These are phyloP conservation scores for Spathaspora boniae DNA, from an alignment of 805 yeast genomes.

Conservation along the genomic window DNA sequence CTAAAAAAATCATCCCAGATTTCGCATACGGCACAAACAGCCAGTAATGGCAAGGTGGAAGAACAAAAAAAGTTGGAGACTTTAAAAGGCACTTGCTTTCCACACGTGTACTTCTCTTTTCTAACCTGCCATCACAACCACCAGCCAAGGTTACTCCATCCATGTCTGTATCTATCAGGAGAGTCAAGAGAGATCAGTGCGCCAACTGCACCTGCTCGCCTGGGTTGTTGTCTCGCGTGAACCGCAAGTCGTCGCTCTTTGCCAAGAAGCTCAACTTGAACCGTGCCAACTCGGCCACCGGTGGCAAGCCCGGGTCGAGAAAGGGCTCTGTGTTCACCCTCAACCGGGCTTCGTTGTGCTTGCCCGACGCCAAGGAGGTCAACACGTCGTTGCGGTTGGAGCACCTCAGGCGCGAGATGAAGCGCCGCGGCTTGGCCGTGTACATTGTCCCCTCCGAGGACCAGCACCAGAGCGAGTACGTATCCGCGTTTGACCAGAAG, in stretches of 20 bases:
- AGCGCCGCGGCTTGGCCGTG: conserved; percentile 42
- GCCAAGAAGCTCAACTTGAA: conserved; percentile 39
- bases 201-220: conserved; percentile 82
- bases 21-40: too few relatives aligned
- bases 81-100: too few relatives aligned
- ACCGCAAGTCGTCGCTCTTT: conserved; percentile 54
- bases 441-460: conserved; percentile 61
- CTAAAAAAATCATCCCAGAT: neutral
- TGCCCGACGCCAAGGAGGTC: conserved; percentile 43
- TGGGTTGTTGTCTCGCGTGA: conserved; percentile 67
- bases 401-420: conserved; percentile 57
- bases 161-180: conserved; percentile 9
- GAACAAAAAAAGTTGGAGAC: too few relatives aligned
- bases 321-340: conserved; percentile 41
- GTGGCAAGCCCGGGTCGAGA: conserved; percentile 26
- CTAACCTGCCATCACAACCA: too few relatives aligned
- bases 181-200: conserved; percentile 47
- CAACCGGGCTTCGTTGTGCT: conserved; percentile 39
- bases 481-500: conserved; percentile 50
- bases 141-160: neutral
- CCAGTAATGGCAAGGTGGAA: too few relatives aligned
- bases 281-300: conserved; percentile 16
- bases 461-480: conserved; percentile 63
- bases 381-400: conserved; percentile 66
- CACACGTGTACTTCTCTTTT: too few relatives aligned